Evolutionary conservation across 2,329 filamentous ascomycete genomes (phyloP), one percentile per base, ranked within the genome.

Genomic region (Cercospora janseana): DNA sequence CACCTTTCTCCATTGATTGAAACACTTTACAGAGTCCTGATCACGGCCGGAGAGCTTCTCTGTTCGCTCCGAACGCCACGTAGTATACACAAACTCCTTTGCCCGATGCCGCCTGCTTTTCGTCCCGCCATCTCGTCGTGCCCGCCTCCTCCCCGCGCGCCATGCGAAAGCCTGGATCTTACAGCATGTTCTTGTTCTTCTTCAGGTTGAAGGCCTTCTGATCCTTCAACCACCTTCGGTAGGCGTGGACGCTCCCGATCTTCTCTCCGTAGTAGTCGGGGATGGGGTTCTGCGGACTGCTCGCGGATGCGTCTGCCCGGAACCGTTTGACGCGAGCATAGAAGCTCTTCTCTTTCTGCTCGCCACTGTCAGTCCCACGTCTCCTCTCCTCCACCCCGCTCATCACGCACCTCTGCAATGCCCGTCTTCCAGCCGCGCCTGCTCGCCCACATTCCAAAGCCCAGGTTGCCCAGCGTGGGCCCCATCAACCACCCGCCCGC

Each of bases 191-290:
- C 59, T 75, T 81, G 69, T 82, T 84, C 81, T 94, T 95, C 77
- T 90, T 90, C 50, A 75, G 62, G 75, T 95, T 95, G 75, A 95
- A 98, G 7, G 91, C 92, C 56, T 92, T 80, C 77, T 97, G 93
- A 67, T 98, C 93, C 78, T 95, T 97, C 65, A 98, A 74, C 93
- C 93, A 98, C 69, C 89, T 85, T 64, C 93, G 79, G 70, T 97
- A 98, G 38, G 88, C 91, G 46, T 84, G 79, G 16, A 97, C 89
- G 63, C 90, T 95, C 44, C 87, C 88, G 63, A 98, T 95, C 79
- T 96, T 97, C 75, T 98, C 93, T 63, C 93, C 93, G 66, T 98
- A 98, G 73, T 95, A 98, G 69, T 98, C 93, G 34, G 92, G 91
- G 1, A 95, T 88, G 13, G 93, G 93, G 74, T 97, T 97, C 45